A percentile compares a stretch with the other conserved stretches of the same genome.
These are phyloP conservation scores for Elsinoe ampelina DNA, from an alignment of 2,329 filamentous ascomycete genomes.

Conservation along the genomic window DNA sequence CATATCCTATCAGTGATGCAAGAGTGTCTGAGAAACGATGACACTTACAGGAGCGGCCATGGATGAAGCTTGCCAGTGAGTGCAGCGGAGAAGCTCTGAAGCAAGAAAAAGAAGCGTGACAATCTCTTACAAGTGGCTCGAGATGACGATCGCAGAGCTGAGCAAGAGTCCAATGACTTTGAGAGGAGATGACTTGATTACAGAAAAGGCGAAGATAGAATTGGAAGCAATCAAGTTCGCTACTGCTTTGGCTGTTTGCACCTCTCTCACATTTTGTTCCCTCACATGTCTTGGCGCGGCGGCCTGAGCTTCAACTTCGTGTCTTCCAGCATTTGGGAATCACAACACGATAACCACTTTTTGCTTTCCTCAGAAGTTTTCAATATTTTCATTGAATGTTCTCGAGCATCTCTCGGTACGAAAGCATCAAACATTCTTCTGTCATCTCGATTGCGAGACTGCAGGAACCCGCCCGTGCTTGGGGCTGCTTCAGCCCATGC, in stretches of 20 bases:
- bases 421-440: background rate
- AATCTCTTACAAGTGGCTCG: background rate
- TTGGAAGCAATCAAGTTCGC: conserved; percentile 1
- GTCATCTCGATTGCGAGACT: background rate
- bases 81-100: conserved; percentile 7
- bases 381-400: no score
- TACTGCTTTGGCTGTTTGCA: conserved; percentile 6
- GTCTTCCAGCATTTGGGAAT: background rate
- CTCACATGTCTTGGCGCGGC: conserved; percentile 8
- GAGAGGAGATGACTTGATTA: conserved; percentile 1
- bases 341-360: background rate
- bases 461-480: background rate
- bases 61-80: conserved; percentile 7
- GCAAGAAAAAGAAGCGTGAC: background rate
- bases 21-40: no score
- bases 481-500: background rate
- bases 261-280: conserved; percentile 13
- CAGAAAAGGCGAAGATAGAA: background rate
- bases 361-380: background rate
- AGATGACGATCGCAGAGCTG: background rate
- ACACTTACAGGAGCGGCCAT: conserved; percentile 11
- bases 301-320: conserved; percentile 13
- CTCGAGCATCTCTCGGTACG: background rate
- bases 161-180: background rate
- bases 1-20: conserved; percentile 17